Evolutionary conservation across 164 flowering plant species (phyloP), one percentile per base, ranked within the genome.

Genomic region (Protea cynaroides): DNA sequence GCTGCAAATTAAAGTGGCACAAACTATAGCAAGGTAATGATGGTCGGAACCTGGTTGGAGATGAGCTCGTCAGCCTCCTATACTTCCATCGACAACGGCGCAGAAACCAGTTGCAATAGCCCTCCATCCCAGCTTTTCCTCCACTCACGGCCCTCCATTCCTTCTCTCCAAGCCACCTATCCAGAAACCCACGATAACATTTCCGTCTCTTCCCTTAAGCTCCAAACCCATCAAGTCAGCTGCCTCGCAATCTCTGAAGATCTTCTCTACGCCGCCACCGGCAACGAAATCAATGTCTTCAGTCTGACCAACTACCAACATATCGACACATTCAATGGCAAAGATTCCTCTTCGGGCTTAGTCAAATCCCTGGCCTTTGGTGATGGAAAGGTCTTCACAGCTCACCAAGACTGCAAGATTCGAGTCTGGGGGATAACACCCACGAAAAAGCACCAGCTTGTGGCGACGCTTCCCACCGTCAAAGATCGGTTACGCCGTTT

Each of bases 361-460:
- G 84, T 85, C 47, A 88, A 88, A 71, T 77, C 95, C 7, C 12
- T 85, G 34, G 49, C 69, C 5, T 89, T 86, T 70, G 66, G 62
- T 12, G 59, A 63, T 67, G 87, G 85, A 0, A 78, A 65, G 9
- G 58, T 90, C 71, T 71, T 88, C 71, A 84, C 96, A 0, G 85
- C 96, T 43, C 96, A 90, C 64, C 96, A 92, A 61, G 92, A 92
- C 62, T 70, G 79, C 38, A 85, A 81, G 68, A 86, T 90, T 71
- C 81, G 92, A 1, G 88, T 80, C 15, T 90, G 98, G 98, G 51
- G 74, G 34, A 7, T 74, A 25, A 64, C 72, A 54, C 23, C 55
- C 22, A 62, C 44, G 0, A 79, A 76, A 11, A 56, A 62, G 47
- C 93, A 86, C 73, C 74, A 73, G 7, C 71, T 77, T 13, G 25